Base-by-base conservation (phyloP, 2,329 filamentous ascomycete genomes). In the Pseudocercospora musae region DNA sequence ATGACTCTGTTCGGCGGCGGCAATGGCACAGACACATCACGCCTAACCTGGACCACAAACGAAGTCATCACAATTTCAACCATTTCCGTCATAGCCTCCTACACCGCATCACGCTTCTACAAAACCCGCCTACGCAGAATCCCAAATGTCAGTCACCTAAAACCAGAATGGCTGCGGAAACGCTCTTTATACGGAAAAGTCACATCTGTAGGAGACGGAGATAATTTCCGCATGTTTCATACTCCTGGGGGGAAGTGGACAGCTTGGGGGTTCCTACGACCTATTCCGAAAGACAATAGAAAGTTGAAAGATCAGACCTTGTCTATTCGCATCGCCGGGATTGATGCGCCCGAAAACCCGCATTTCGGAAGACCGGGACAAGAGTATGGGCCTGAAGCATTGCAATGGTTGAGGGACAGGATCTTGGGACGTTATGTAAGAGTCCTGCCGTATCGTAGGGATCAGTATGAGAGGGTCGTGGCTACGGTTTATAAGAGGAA, bases 221-320 rank as follows among this genome's bases (percentile, higher is more conserved):
- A 99, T 77, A 94, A 94, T 74, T 97, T 99, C 76, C 89, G 95
- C 69, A 76, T 99, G 53, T 99, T 89, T 75, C 95, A 99, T 76
- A 98, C 92, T 0, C 95, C 95, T 0, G 94, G 94, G n/a, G 95
- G 95, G 10, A 84, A 87, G 68, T 77, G 93, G 57, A 84, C 89
- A 10, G 95, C 95, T 58, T 99, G 95, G 95, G 92, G 90, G n/a
- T 73, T 70, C 70, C 53, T 72, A 1, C 62, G 73, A 27, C 54
- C 64, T 1, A 54, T 70, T 1, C 55, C 59, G 4, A 56, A 62
- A 27, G 59, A 67, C 4, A 60, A 60, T 23, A 64, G 64, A 49
- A 62, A 68, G 52, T 52, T 71, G 25, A 70, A 70, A 21, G 65
- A 63, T 20, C 58, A 70, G 71, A 96, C 75, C 89, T 91, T 99